These are phyloP conservation scores for Fusarium pseudocircinatum DNA, from an alignment of 2,329 filamentous ascomycete genomes.

Conservation along the genomic window DNA sequence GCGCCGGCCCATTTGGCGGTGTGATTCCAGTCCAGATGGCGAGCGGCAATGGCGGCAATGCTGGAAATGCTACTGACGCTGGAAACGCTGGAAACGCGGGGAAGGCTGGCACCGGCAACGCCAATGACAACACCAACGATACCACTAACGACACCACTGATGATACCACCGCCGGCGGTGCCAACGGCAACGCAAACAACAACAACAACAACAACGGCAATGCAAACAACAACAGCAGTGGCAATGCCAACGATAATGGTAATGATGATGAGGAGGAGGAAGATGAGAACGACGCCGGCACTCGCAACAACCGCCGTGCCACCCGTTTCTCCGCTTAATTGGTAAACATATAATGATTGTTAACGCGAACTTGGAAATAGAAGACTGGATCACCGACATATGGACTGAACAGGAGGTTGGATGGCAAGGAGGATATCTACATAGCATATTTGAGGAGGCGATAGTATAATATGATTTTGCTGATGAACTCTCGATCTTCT, in stretches of 20 bases:
- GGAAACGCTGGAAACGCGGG: not conserved
- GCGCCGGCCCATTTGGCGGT: conserved; percentile 1
- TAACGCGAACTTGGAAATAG: too few species aligned
- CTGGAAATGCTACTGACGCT: not conserved
- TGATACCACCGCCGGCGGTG: too few species aligned
- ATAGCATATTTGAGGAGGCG: not conserved
- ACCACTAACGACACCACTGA: not conserved
- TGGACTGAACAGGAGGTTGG: not conserved
- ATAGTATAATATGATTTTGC: not conserved
- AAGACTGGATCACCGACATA: not conserved
- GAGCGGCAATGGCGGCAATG: not conserved
- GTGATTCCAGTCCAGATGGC: conserved; percentile 3
- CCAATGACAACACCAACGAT: rapidly evolving
- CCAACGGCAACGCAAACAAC: not conserved
- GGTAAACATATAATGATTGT: not conserved
- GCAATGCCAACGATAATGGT: not conserved
- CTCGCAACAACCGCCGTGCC: conserved; percentile 4
- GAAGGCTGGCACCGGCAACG: not conserved
- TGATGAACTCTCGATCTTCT: not conserved
- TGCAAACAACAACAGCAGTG: too few species aligned
- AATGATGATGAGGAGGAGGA: not conserved
- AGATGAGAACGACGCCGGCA: not conserved
- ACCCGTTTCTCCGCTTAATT: not conserved
- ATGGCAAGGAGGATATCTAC: not conserved
- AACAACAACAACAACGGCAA: not conserved